Evolutionary conservation across 202 grass and related monocot species (phyloP).

Genomic region (Sporobolus alterniflorus): DNA sequence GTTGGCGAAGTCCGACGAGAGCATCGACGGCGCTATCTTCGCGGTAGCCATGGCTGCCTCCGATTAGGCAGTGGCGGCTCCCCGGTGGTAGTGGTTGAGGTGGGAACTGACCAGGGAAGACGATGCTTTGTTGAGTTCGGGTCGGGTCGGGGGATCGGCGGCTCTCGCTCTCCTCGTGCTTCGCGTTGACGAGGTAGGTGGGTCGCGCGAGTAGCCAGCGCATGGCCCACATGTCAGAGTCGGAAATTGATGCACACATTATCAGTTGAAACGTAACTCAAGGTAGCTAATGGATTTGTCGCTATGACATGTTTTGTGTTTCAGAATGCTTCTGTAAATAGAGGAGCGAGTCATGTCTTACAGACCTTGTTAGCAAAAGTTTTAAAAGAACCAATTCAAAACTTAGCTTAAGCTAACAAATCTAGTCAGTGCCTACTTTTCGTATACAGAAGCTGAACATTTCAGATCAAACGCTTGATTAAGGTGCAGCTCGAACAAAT

Average conservation of each 20-base stretch:
- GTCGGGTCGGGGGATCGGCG: neutral
- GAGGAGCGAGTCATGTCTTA: too few relatives aligned
- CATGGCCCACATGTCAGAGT: too few relatives aligned
- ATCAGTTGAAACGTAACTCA: too few relatives aligned
- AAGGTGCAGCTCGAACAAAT: neutral
- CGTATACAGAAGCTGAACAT: neutral
- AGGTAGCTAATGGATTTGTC: too few relatives aligned
- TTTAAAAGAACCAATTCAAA: too few relatives aligned
- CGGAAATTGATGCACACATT: too few relatives aligned
- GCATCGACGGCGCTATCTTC: constrained; percentile 93
- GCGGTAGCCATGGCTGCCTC: constrained; percentile 42
- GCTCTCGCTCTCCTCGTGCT: too few relatives aligned
- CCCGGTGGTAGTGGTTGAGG: neutral
- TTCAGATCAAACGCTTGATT: neutral
- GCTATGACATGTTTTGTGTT: too few relatives aligned
- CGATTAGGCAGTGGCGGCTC: neutral
- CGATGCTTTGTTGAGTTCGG: constrained; percentile 5
- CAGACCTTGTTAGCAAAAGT: too few relatives aligned
- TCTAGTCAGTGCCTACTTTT: neutral
- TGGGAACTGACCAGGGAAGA: neutral
- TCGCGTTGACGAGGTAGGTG: too few relatives aligned
- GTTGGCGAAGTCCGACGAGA: constrained; percentile 83
- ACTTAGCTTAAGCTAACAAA: neutral
- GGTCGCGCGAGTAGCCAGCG: too few relatives aligned
- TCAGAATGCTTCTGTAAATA: too few relatives aligned